phyloP scores from a whole-genome alignment of 148 eudicot species.

The Vaccinium corymbosum region DNA sequence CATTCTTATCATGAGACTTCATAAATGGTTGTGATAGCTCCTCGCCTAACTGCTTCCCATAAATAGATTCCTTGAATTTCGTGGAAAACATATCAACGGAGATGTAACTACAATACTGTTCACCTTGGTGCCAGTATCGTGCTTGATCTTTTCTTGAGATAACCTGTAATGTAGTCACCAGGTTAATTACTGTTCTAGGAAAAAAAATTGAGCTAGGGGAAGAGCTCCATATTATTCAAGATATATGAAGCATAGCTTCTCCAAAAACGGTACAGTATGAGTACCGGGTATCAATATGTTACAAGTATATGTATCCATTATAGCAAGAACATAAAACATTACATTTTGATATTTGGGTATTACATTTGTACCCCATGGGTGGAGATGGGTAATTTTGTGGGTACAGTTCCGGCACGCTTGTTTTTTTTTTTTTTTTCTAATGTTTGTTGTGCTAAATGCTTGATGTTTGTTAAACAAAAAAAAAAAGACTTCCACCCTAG shows the following conservation, averaged over 20 bases:
- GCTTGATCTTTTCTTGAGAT: slow-evolving; percentile 79
- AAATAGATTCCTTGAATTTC: slow-evolving; percentile 41
- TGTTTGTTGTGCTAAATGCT: not conserved
- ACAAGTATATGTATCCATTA: not conserved
- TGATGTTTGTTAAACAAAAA: not conserved
- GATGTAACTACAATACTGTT: slow-evolving; percentile 36
- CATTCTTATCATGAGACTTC: slow-evolving; percentile 38
- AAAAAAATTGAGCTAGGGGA: not conserved
- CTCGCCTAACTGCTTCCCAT: slow-evolving; percentile 41
- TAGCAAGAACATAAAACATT: not conserved
- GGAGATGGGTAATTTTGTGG: not conserved
- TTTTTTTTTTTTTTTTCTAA: not conserved
- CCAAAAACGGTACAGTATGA: not conserved
- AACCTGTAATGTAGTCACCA: slow-evolving; percentile 38
- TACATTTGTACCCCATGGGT: not conserved
- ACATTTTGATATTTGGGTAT: not conserved
- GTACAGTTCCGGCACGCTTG: not conserved
- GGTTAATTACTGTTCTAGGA: not conserved
- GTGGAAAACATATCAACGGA: slow-evolving; percentile 46
- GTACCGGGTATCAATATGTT: not conserved
- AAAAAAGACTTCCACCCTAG: no score
- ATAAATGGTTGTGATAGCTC: slow-evolving; percentile 43
- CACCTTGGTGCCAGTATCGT: slow-evolving; percentile 49
- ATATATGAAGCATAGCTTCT: not conserved
- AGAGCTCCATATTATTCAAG: not conserved